Conservation (phyloP, 1,284 basidiomycete genomes). For the Earliella scabrosa region DNA sequence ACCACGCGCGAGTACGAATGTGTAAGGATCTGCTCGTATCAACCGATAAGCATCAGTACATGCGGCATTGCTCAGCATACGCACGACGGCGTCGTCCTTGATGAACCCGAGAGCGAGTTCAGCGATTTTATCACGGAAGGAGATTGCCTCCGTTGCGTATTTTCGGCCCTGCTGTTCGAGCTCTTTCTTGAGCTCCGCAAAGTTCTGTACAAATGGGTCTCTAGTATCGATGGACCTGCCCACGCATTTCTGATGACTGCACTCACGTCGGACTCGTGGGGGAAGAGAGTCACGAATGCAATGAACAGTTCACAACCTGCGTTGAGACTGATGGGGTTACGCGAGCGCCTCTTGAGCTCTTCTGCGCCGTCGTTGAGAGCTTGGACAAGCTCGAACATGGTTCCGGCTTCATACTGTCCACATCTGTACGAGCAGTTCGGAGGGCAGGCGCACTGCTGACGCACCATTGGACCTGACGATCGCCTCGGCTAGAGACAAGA, state of each 20-base stretch:
- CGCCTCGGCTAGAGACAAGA: conserved; percentile 80
- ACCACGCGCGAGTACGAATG: conserved; percentile 97
- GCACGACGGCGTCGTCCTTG: conserved; percentile 89
- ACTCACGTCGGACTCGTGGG: conserved; percentile 81
- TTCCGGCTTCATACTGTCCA: conserved; percentile 58
- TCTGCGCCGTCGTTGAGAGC: conserved; percentile 80
- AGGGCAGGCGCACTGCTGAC: conserved; percentile 24
- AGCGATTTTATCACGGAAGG: conserved; percentile 91
- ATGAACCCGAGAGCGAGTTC: conserved; percentile 91
- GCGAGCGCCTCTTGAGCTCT: conserved; percentile 62
- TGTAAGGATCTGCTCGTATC: conserved; percentile 77
- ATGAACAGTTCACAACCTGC: conserved; percentile 93
- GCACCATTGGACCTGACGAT: conserved; percentile 75
- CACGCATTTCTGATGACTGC: conserved; percentile 2
- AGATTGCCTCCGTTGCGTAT: conserved; percentile 81
- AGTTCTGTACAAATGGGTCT: conserved; percentile 54
- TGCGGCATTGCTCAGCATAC: conserved; percentile 9
- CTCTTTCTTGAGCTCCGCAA: conserved; percentile 81
- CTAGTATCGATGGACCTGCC: conserved; percentile 13
- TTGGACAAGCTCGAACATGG: conserved; percentile 90
- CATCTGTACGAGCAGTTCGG: conserved; percentile 16
- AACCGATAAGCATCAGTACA: conserved; percentile 18
- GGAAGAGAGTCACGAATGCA: conserved; percentile 84
- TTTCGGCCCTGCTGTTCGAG: conserved; percentile 79
- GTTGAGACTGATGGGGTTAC: conserved; percentile 85